phyloP scores from a whole-genome alignment of 148 eudicot species.

The Euryodendron excelsum region DNA sequence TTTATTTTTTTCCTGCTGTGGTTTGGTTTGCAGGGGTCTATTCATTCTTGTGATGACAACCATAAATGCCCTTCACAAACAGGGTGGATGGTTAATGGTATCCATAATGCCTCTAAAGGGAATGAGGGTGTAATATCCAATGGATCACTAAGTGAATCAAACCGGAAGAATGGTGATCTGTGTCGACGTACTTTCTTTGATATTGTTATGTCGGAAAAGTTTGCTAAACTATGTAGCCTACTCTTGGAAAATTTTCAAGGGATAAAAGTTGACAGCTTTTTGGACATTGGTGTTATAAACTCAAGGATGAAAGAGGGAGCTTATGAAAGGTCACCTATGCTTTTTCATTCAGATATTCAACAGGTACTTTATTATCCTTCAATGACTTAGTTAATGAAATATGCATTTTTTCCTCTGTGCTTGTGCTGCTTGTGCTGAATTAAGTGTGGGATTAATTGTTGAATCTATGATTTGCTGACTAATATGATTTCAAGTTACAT shows the following conservation, averaged over 20 bases:
- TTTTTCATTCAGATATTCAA: constrained; percentile 70
- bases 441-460: neutral
- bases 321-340: constrained; percentile 62
- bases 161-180: constrained; percentile 37
- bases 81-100: constrained; percentile 22
- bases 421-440: neutral
- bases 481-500: neutral
- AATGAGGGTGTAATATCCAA: constrained; percentile 30
- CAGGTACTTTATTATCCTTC: constrained; percentile 38
- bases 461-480: neutral
- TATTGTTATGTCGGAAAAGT: constrained; percentile 63
- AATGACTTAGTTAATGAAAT: neutral
- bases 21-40: constrained; percentile 33
- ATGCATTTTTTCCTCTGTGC: neutral
- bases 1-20: neutral
- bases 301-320: constrained; percentile 69
- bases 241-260: constrained; percentile 66
- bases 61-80: constrained; percentile 27
- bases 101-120: constrained; percentile 28
- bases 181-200: constrained; percentile 51
- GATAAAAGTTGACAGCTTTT: constrained; percentile 48
- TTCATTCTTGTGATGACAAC: constrained; percentile 29
- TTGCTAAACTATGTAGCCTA: constrained; percentile 57
- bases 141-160: constrained; percentile 41
- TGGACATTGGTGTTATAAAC: constrained; percentile 48